A percentile compares a stretch with the other conserved stretches of the same genome.
phyloP scores from a whole-genome alignment of 305 asterid genomes.

The Andrographis paniculata region DNA sequence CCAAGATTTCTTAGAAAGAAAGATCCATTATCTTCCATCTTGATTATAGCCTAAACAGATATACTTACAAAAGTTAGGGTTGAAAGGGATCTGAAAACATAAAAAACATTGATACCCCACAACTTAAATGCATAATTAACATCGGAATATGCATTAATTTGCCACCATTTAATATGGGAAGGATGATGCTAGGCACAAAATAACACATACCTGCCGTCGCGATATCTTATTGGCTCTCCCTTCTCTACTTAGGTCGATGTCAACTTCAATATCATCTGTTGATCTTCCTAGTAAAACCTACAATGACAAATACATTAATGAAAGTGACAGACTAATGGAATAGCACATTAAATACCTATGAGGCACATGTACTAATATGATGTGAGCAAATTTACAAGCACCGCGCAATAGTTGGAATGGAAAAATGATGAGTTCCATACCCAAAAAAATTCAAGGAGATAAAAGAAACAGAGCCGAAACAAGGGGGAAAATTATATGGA shows the following conservation, averaged over 20 bases:
- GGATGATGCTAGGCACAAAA: background rate
- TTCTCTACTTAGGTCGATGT: conserved; percentile 87
- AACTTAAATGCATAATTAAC: background rate
- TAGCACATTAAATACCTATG: background rate
- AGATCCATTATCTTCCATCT: conserved; percentile 83
- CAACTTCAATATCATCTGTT: conserved; percentile 79
- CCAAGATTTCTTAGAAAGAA: conserved; percentile 82
- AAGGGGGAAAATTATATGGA: background rate
- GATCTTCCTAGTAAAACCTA: conserved; percentile 95
- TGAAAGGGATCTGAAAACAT: background rate
- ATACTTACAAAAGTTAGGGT: conserved; percentile 6
- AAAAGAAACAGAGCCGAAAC: background rate
- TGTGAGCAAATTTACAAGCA: conserved; percentile 3
- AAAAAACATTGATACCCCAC: too few species aligned
- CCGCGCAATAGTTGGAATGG: conserved; percentile 1
- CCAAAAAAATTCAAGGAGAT: background rate
- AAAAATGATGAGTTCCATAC: background rate
- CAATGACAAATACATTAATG: conserved; percentile 16
- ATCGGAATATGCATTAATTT: background rate
- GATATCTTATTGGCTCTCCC: conserved; percentile 94
- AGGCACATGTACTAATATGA: background rate
- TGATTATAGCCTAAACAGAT: conserved; percentile 66
- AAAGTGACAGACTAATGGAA: conserved; percentile 1
- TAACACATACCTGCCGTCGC: conserved; percentile 65
- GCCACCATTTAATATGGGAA: background rate